Conservation (phyloP, 768 basidiomycete species). For the Macrolepiota fuliginosa region DNA sequence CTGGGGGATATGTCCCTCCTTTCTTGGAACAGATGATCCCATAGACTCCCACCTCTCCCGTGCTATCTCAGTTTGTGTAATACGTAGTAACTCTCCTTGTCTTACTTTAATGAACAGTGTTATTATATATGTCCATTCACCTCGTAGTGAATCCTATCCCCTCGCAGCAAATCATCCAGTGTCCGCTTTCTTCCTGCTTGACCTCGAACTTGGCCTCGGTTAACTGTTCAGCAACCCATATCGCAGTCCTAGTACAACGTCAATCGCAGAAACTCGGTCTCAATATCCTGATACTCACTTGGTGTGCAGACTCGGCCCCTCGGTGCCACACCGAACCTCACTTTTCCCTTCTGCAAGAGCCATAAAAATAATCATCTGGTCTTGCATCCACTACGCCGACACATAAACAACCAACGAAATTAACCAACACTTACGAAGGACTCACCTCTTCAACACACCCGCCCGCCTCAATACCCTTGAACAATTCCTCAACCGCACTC, state of each 20-base stretch:
- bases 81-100: conserved; percentile 8
- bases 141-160: conserved; percentile 59
- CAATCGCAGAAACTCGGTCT: background rate
- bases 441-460: conserved; percentile 75
- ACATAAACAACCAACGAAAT: background rate
- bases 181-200: conserved; percentile 38
- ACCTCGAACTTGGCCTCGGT: conserved; percentile 64
- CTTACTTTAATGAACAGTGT: conserved; percentile 3
- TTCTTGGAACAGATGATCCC: conserved; percentile 74
- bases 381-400: conserved; percentile 47
- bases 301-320: conserved; percentile 67
- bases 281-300: conserved; percentile 39
- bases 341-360: conserved; percentile 69
- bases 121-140: conserved; percentile 5
- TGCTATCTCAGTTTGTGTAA: conserved; percentile 26
- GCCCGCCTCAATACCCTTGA: conserved; percentile 55
- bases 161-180: conserved; percentile 52
- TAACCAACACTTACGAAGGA: background rate
- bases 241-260: conserved; percentile 49
- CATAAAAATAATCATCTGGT: conserved; percentile 78
- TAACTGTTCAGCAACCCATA: conserved; percentile 69
- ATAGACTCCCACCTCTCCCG: conserved; percentile 12
- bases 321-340: conserved; percentile 48
- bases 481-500: conserved; percentile 58
- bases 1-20: conserved; percentile 84